Evolutionary conservation across 176 grass and related monocot species (phyloP).

Genomic region (Aechmea fasciata): DNA sequence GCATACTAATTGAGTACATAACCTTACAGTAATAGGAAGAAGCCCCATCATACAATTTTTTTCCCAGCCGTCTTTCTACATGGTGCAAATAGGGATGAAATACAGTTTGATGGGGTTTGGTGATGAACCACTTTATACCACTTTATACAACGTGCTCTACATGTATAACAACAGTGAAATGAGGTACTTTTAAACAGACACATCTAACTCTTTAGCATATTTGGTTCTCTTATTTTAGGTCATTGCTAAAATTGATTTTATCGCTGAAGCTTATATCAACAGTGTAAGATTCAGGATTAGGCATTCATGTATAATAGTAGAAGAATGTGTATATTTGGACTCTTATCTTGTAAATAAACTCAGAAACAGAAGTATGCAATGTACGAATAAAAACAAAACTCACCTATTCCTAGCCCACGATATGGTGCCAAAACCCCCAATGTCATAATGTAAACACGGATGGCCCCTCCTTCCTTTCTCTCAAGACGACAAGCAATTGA

Average conservation of each 20-base stretch:
- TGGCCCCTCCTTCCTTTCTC: slow-evolving; percentile 74
- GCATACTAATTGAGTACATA: too few relatives aligned
- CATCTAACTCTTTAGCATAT: too few relatives aligned
- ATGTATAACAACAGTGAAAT: neutral
- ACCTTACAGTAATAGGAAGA: too few relatives aligned
- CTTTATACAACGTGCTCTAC: neutral
- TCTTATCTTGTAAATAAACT: neutral
- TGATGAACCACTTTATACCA: neutral
- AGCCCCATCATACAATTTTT: too few relatives aligned
- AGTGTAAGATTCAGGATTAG: neutral
- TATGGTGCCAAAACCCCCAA: slow-evolving; percentile 93
- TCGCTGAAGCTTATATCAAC: neutral
- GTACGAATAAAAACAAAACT: slow-evolving; percentile 7
- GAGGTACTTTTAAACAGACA: neutral
- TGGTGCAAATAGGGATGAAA: neutral
- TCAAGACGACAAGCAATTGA: slow-evolving; percentile 85
- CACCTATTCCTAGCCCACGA: slow-evolving; percentile 80
- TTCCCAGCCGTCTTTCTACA: neutral
- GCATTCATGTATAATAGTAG: neutral
- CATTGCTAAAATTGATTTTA: neutral
- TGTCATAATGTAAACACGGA: slow-evolving; percentile 95
- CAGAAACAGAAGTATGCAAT: slow-evolving; percentile 1
- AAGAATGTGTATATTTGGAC: neutral
- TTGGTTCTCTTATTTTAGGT: neutral
- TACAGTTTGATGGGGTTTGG: neutral